phyloP scores from a whole-genome alignment of 1,284 basidiomycete species.

The Pisolithus thermaeus region DNA sequence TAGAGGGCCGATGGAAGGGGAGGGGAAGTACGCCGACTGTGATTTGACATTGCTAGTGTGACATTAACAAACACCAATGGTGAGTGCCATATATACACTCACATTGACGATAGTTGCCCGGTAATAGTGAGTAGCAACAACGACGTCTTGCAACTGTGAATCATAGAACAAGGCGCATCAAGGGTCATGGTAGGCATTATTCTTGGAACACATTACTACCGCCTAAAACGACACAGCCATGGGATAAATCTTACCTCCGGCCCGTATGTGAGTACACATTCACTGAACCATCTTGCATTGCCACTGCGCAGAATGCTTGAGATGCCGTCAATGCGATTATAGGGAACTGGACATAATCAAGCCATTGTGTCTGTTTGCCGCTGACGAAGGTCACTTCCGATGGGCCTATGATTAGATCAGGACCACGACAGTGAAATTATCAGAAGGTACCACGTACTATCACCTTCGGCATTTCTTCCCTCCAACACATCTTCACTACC shows the following conservation, averaged over 20 bases:
- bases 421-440: not conserved
- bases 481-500: conserved; percentile 69
- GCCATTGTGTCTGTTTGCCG: conserved; percentile 73
- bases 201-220: conserved; percentile 34
- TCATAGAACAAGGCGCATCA: conserved; percentile 62
- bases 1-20: conserved; percentile 58
- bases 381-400: conserved; percentile 64
- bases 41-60: conserved; percentile 65
- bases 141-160: conserved; percentile 59
- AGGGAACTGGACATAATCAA: conserved; percentile 78
- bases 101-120: conserved; percentile 75
- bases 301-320: conserved; percentile 65
- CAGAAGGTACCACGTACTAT: conserved; percentile 36
- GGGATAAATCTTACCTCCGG: conserved; percentile 47
- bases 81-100: conserved; percentile 20
- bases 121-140: conserved; percentile 69
- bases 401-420: conserved; percentile 36
- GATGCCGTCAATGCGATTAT: conserved; percentile 65
- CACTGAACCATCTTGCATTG: conserved; percentile 70
- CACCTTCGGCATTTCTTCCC: conserved; percentile 69
- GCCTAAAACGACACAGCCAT: not conserved
- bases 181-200: conserved; percentile 70
- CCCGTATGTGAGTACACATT: conserved; percentile 78
- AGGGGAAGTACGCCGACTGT: conserved; percentile 55
- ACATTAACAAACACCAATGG: conserved; percentile 10